Evolutionary conservation across 768 basidiomycete species (phyloP).

Genomic region (Cystofilobasidium capitatum): DNA sequence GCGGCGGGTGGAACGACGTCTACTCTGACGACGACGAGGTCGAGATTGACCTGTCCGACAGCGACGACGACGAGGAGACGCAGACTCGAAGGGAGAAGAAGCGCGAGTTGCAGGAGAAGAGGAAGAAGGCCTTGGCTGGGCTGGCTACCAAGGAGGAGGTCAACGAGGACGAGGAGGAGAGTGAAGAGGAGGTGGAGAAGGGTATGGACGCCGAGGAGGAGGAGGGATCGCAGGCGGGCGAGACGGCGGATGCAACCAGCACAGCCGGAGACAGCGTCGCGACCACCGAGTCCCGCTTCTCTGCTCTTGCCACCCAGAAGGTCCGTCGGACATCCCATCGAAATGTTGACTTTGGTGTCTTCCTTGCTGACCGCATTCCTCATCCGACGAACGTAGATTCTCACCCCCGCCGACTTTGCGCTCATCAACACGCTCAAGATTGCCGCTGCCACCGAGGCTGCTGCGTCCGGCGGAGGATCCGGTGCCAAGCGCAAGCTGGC

Average conservation of each 20-base stretch:
- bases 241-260: conserved; percentile 3
- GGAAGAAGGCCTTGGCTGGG: neutral
- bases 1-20: conserved; percentile 25
- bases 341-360: neutral
- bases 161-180: neutral
- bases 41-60: conserved; percentile 26
- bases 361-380: neutral
- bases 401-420: conserved; percentile 94
- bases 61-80: conserved; percentile 24
- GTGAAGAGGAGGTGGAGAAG: neutral
- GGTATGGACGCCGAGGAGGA: neutral
- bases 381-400: conserved; percentile 51
- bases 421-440: conserved; percentile 78
- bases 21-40: conserved; percentile 24
- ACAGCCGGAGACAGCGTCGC: conserved; percentile 4
- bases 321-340: neutral
- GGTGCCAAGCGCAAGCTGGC: conserved; percentile 84
- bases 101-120: conserved; percentile 19
- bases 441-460: conserved; percentile 61
- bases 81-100: conserved; percentile 24
- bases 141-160: neutral
- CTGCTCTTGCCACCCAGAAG: conserved; percentile 21
- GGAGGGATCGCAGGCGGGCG: neutral
- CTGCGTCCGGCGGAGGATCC: conserved; percentile 56
- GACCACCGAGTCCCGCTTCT: conserved; percentile 12